Percentiles rank a stretch among this genome's conserved stretches.
Evolutionary conservation across 257 asterid genomes (phyloP).

Genomic region (Leptodermis oblonga): DNA sequence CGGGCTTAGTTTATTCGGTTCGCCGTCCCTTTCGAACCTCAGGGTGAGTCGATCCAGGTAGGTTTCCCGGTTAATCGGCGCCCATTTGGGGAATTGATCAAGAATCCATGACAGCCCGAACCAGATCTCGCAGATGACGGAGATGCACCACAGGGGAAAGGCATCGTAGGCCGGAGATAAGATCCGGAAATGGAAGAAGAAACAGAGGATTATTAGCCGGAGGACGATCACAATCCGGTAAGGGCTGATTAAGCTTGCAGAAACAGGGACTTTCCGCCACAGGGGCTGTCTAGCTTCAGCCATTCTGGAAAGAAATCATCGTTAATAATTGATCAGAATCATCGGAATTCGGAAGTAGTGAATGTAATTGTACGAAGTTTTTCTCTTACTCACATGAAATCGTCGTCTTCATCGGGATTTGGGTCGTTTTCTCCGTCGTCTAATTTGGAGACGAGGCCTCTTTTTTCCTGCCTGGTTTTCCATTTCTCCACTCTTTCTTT

Average conservation of each 20-base stretch:
- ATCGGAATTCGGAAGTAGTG: too few relatives aligned
- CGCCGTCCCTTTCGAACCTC: conserved; percentile 74
- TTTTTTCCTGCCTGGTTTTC: conserved; percentile 73
- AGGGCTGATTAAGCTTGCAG: conserved; percentile 72
- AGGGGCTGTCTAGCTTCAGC: conserved; percentile 89
- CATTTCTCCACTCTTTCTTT: conserved; percentile 75
- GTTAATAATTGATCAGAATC: not conserved
- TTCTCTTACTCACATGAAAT: conserved; percentile 43
- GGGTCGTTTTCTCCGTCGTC: conserved; percentile 43
- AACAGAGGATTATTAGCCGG: conserved; percentile 51
- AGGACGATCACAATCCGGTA: conserved; percentile 72
- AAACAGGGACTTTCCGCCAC: conserved; percentile 74
- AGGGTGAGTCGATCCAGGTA: conserved; percentile 72
- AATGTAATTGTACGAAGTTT: not conserved
- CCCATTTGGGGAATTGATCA: conserved; percentile 87
- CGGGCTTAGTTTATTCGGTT: conserved; percentile 41
- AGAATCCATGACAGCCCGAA: conserved; percentile 84
- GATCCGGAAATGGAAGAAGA: conserved; percentile 78
- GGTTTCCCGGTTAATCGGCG: conserved; percentile 73
- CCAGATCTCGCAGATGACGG: conserved; percentile 86
- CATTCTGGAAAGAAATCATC: conserved; percentile 30
- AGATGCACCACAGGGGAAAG: conserved; percentile 68
- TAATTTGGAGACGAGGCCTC: conserved; percentile 52
- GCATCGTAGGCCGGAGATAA: conserved; percentile 72
- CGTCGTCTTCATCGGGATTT: conserved; percentile 41